phyloP scores from a whole-genome alignment of 2,329 filamentous ascomycete species.

The Acrocalymma vagum region DNA sequence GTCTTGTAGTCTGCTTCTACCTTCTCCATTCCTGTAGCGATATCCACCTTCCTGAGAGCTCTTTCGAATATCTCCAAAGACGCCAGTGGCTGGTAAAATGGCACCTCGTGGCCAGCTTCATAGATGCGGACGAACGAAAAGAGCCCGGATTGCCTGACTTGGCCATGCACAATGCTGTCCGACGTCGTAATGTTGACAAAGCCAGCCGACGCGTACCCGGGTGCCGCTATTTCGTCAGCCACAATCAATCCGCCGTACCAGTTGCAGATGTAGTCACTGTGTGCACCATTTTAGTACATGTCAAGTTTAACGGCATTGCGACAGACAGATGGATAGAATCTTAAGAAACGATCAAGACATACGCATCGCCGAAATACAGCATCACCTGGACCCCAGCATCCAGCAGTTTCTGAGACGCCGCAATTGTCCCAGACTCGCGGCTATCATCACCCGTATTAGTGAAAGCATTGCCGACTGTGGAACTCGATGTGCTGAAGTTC shows the following conservation, averaged over 20 bases:
- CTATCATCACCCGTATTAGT: conserved; percentile 59
- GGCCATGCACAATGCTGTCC: conserved; percentile 60
- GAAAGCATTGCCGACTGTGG: conserved; percentile 56
- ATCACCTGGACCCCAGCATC: conserved; percentile 52
- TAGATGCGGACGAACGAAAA: conserved; percentile 62
- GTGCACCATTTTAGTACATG: background rate
- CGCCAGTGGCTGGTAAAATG: conserved; percentile 63
- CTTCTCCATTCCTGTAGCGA: conserved; percentile 56
- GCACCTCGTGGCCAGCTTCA: conserved; percentile 60
- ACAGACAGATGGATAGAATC: background rate
- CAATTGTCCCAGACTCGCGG: conserved; percentile 53
- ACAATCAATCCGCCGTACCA: conserved; percentile 56
- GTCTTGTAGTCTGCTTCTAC: conserved; percentile 40
- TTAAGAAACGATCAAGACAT: conserved; percentile 10
- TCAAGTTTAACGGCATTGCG: no score
- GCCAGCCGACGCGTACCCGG: conserved; percentile 55
- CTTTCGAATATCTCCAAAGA: conserved; percentile 61
- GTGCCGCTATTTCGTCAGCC: conserved; percentile 49
- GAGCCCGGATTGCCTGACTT: conserved; percentile 60
- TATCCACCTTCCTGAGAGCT: conserved; percentile 56
- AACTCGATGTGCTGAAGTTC: conserved; percentile 63
- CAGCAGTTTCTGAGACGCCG: conserved; percentile 50
- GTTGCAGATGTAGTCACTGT: conserved; percentile 56
- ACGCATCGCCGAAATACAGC: conserved; percentile 58
- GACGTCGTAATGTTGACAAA: conserved; percentile 57